Base-by-base conservation (phyloP, 306 rosid species). In the Styphnolobium japonicum region DNA sequence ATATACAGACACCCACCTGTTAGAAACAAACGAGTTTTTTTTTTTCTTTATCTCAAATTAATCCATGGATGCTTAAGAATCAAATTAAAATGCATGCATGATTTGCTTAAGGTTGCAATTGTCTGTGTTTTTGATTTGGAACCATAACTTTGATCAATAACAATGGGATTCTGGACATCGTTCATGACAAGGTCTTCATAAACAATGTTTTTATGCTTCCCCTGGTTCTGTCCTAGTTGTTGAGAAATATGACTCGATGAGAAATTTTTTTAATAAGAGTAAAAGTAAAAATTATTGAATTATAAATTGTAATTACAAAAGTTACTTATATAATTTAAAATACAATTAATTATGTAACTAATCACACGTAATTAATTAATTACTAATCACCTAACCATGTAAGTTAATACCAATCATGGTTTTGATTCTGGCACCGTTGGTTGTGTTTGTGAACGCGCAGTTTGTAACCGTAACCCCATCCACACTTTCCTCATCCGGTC, bases 381-480 rank as follows among this genome's bases (percentile, higher is more conserved):
- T n/a, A n/a, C n/a, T n/a, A n/a, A n/a, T n/a, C n/a, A n/a, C n/a
- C n/a, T n/a, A n/a, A n/a, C n/a, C n/a, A n/a, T n/a, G n/a, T n/a
- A n/a, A n/a, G n/a, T n/a, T n/a, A n/a, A n/a, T n/a, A n/a, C 86
- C 0, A 63, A 49, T 85, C 85, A 87, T n/a, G 0, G 95, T 92
- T 67, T 92, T 90, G 83, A 92, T 90, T 82, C 97, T 85, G 1
- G 93, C 97, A 1, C 97, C 97, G 2, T 92, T 89, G 14, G 89
- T 87, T 19, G 97, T 82, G 75, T 83, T 85, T 4, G 2, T 48
- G 14, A 90, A 63, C 0, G 91, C 85, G 89, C 97, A 90, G 33
- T 92, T 87, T 0, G 34, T 80, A 10, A 92, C 91, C 0, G 4
- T 6, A 6, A 92, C 40, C 7, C 73, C 71, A 1, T 27, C 9